Percentiles rank a stretch among this genome's conserved stretches.
Evolutionary conservation across 2,329 filamentous ascomycete species (phyloP).

Genomic region (Sporothrix humicola): DNA sequence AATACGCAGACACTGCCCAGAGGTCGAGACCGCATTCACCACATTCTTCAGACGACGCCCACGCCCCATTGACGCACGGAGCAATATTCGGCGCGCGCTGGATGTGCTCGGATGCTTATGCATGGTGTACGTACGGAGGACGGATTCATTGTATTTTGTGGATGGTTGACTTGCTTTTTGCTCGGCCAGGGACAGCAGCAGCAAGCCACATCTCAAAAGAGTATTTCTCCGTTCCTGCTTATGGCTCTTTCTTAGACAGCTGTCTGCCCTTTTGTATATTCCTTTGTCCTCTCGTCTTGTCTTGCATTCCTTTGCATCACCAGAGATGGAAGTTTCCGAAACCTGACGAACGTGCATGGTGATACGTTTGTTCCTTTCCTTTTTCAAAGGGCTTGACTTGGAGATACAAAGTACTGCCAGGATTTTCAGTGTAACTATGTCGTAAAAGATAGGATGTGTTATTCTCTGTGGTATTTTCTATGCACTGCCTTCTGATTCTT

Average conservation of each 20-base stretch:
- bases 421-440: no score
- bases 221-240: neutral
- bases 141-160: no score
- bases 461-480: neutral
- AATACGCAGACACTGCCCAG: neutral
- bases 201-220: neutral
- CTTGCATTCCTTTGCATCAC: neutral
- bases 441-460: no score
- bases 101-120: neutral
- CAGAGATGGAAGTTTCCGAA: neutral
- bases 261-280: neutral
- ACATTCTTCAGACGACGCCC: neutral
- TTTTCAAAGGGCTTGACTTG: no score
- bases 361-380: no score
- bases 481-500: neutral
- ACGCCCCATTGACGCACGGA: neutral
- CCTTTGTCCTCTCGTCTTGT: neutral
- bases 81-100: neutral
- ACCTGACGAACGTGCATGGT: neutral
- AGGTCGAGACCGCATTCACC: neutral
- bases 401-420: no score
- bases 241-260: neutral
- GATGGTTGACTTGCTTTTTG: no score
- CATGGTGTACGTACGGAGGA: no score
- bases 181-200: no score